phyloP scores from a whole-genome alignment of 2,329 filamentous ascomycete species.

The Paecilomyces niveus region DNA sequence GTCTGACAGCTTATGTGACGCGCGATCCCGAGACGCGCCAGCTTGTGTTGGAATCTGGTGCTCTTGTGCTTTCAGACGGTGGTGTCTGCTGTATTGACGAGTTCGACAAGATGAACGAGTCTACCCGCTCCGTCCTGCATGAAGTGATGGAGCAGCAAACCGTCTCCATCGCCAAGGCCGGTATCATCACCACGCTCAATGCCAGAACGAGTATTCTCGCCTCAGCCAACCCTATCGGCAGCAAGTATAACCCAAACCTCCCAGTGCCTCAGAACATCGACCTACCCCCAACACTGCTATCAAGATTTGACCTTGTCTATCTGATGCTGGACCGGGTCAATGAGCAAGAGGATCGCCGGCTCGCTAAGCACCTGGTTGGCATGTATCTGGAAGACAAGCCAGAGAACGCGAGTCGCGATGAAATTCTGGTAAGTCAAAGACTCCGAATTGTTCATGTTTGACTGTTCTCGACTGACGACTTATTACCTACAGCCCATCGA shows the following conservation, averaged over 20 bases:
- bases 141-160: constrained; percentile 80
- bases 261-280: constrained; percentile 98
- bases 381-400: constrained; percentile 97
- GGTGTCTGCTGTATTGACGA: constrained; percentile 74
- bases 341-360: constrained; percentile 76
- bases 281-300: constrained; percentile 86
- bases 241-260: constrained; percentile 92
- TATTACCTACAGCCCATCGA: constrained; percentile 64
- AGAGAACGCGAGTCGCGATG: constrained; percentile 67
- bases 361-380: constrained; percentile 86
- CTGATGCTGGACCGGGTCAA: constrained; percentile 91
- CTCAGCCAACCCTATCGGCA: constrained; percentile 95
- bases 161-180: constrained; percentile 69
- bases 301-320: constrained; percentile 94
- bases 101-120: constrained; percentile 73
- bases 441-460: neutral
- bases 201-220: constrained; percentile 92
- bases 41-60: constrained; percentile 67
- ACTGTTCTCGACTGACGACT: constrained; percentile 18
- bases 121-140: constrained; percentile 66
- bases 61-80: constrained; percentile 65
- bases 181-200: constrained; percentile 82
- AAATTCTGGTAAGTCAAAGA: constrained; percentile 64
- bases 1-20: constrained; percentile 70
- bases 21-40: constrained; percentile 67